phyloP scores from a whole-genome alignment of 2,329 filamentous ascomycete species.

The Parafenestella ontariensis region DNA sequence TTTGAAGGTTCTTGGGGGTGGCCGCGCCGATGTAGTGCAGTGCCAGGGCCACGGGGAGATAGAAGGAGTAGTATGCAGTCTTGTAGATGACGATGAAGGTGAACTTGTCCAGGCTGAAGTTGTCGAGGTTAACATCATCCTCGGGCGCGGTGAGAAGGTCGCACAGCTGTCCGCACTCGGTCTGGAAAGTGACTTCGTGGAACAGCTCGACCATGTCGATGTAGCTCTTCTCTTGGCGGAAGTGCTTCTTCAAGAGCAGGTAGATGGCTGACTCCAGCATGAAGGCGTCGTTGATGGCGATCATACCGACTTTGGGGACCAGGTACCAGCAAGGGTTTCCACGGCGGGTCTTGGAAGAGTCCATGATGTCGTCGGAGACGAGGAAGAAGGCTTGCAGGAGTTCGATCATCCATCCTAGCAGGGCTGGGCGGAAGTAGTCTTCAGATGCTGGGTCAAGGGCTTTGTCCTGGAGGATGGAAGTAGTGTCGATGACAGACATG shows the following conservation, averaged over 20 bases:
- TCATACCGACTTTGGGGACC: slow-evolving; percentile 85
- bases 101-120: slow-evolving; percentile 96
- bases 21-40: slow-evolving; percentile 85
- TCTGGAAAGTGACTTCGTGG: slow-evolving; percentile 93
- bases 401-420: slow-evolving; percentile 97
- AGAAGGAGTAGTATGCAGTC: slow-evolving; percentile 99
- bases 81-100: slow-evolving; percentile 99
- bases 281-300: slow-evolving; percentile 98
- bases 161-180: slow-evolving; percentile 92
- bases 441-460: slow-evolving; percentile 70
- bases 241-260: slow-evolving; percentile 89
- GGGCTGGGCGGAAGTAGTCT: slow-evolving; percentile 87
- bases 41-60: slow-evolving; percentile 91
- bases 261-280: slow-evolving; percentile 94
- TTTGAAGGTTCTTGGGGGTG: slow-evolving; percentile 86
- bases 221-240: slow-evolving; percentile 85
- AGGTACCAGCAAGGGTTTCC: slow-evolving; percentile 97
- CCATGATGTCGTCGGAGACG: slow-evolving; percentile 99
- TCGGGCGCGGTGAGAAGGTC: slow-evolving; percentile 96
- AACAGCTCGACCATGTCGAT: slow-evolving; percentile 93
- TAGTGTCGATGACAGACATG: slow-evolving; percentile 95
- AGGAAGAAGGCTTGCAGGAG: slow-evolving; percentile 98
- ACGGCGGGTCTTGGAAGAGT: slow-evolving; percentile 90
- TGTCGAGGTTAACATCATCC: slow-evolving; percentile 88
- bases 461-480: slow-evolving; percentile 76